phyloP scores from a whole-genome alignment of 192 early-diverging fungal species.

The Nowakowskiella sp. region DNA sequence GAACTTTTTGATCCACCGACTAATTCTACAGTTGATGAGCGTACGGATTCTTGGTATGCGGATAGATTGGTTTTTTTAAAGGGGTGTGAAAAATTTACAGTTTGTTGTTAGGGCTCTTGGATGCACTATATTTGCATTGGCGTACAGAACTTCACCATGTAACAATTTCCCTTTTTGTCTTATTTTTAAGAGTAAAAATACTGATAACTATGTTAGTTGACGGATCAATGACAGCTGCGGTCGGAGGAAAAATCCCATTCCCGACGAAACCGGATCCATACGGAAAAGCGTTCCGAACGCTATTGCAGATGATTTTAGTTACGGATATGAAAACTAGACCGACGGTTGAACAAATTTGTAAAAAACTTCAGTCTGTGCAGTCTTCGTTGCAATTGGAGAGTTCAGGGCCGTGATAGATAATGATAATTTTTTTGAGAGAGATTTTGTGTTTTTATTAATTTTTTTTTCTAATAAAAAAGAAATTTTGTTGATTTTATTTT shows the following conservation, averaged over 20 bases:
- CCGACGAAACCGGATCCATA: conserved; percentile 11
- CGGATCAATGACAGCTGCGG: conserved; percentile 36
- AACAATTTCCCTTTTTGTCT: not conserved
- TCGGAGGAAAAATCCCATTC: conserved; percentile 27
- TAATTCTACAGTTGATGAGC: conserved; percentile 24
- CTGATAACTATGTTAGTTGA: conserved; percentile 20
- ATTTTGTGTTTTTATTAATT: no score
- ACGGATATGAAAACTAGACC: not conserved
- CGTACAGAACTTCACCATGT: conserved; percentile 36
- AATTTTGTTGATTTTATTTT: no score
- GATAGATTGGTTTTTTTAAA: not conserved
- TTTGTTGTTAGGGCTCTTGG: conserved; percentile 27
- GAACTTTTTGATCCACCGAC: conserved; percentile 44
- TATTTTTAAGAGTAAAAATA: not conserved
- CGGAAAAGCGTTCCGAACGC: not conserved
- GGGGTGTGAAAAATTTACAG: not conserved
- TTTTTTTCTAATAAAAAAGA: no score
- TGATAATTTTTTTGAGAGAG: no score
- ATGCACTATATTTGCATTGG: conserved; percentile 43
- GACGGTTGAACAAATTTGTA: not conserved
- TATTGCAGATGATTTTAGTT: not conserved
- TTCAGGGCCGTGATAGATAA: no score
- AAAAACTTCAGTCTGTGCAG: not conserved
- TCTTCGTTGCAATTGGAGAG: no score
- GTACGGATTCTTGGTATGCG: conserved; percentile 30